phyloP scores from a whole-genome alignment of 768 basidiomycete genomes.

The Amylocystis lapponica region DNA sequence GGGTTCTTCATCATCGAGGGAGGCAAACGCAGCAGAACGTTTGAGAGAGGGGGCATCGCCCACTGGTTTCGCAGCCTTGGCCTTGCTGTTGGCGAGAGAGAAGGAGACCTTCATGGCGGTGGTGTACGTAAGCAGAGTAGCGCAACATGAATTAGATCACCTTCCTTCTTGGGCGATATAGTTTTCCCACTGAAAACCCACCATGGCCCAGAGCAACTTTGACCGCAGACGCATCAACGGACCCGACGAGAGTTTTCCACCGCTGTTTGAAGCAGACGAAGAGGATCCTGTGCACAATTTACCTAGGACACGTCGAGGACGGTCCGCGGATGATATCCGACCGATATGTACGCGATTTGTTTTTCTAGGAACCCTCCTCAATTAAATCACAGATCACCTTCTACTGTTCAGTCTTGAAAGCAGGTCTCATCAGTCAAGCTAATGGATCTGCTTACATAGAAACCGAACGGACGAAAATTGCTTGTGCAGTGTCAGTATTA shows the following conservation, averaged over 20 bases:
- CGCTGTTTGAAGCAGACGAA: constrained; percentile 45
- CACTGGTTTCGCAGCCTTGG: constrained; percentile 47
- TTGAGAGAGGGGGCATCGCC: constrained; percentile 43
- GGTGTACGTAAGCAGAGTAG: constrained; percentile 3
- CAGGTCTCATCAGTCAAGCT: constrained; percentile 87
- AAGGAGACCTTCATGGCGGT: constrained; percentile 83
- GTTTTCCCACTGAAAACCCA: too few species aligned
- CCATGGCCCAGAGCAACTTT: constrained; percentile 46
- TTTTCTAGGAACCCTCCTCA: constrained; percentile 1
- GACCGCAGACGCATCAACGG: constrained; percentile 90
- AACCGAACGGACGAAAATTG: constrained; percentile 85
- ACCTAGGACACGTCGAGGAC: constrained; percentile 39
- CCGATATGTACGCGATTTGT: constrained; percentile 68
- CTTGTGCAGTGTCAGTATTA: constrained; percentile 83
- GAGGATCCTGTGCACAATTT: constrained; percentile 10
- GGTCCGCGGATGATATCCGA: constrained; percentile 61
- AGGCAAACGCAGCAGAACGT: constrained; percentile 57
- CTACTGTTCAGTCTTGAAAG: constrained; percentile 64
- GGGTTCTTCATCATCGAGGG: constrained; percentile 57
- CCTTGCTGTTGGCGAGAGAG: constrained; percentile 49
- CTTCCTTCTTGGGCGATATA: constrained; percentile 4
- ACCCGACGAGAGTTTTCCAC: constrained; percentile 76
- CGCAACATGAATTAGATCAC: background rate
- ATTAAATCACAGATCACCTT: constrained; percentile 23
- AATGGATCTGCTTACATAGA: constrained; percentile 98